Evolutionary conservation across 345 rosid genomes (phyloP).

Genomic region (Euphorbia pulcherrima): DNA sequence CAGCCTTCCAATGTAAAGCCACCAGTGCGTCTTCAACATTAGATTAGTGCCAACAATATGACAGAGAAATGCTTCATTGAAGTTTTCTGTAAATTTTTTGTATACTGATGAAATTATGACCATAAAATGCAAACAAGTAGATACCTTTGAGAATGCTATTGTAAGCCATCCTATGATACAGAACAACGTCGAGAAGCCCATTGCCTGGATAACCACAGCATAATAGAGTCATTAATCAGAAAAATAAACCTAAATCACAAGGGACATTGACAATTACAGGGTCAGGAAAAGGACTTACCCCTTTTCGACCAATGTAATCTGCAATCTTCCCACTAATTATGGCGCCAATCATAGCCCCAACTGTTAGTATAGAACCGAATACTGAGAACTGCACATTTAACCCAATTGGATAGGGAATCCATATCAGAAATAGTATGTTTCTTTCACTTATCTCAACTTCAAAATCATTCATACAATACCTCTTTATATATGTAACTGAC

Average conservation of each 20-base stretch:
- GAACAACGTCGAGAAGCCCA: constrained; percentile 63
- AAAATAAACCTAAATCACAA: background rate
- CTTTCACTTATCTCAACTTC: background rate
- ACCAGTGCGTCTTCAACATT: constrained; percentile 47
- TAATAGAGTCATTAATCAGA: constrained; percentile 3
- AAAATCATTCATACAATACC: background rate
- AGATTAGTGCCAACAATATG: background rate
- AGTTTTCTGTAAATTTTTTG: background rate
- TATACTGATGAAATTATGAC: background rate
- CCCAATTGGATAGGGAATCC: background rate
- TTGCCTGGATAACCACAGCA: constrained; percentile 37
- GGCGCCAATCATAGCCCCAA: constrained; percentile 87
- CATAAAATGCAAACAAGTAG: background rate
- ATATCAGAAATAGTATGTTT: background rate
- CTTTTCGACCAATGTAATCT: constrained; percentile 64
- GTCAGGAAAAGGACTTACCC: constrained; percentile 35
- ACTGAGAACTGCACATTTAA: constrained; percentile 53
- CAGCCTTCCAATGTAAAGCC: constrained; percentile 65
- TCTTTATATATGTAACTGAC: background rate
- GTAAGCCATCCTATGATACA: constrained; percentile 64
- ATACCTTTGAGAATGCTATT: constrained; percentile 55
- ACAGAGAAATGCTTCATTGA: background rate
- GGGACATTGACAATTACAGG: background rate
- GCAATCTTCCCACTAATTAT: constrained; percentile 62
- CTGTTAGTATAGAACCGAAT: constrained; percentile 69